These are phyloP conservation scores for Schwanniomyces vanrijiae DNA, from an alignment of 805 yeast genomes.

Conservation along the genomic window DNA sequence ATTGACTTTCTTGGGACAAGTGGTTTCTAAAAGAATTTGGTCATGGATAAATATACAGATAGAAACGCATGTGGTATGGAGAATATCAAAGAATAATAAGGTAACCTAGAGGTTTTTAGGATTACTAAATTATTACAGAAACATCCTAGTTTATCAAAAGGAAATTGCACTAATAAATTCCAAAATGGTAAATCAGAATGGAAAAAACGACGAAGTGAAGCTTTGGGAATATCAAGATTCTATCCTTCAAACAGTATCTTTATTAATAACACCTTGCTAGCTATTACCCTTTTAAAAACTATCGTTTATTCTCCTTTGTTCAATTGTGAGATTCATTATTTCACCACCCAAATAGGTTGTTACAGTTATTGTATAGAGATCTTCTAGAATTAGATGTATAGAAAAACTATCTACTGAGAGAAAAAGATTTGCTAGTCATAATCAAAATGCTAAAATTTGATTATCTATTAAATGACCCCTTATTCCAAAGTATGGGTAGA, in stretches of 20 bases:
- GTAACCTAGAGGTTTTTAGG: neutral
- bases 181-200: neutral
- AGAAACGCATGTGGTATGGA: no score
- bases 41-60: no score
- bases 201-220: neutral
- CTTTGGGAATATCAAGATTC: no score
- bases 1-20: neutral
- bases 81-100: no score
- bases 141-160: neutral
- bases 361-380: neutral
- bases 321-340: no score
- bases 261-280: no score
- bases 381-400: neutral
- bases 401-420: neutral
- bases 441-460: no score
- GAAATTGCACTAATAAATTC: neutral
- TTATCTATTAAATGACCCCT: neutral
- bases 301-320: no score
- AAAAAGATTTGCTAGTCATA: neutral
- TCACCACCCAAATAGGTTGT: no score
- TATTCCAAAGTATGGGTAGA: no score
- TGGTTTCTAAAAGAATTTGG: neutral
- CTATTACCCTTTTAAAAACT: no score
- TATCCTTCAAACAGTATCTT: no score
- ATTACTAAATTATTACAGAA: neutral